A percentile compares a stretch with the other conserved stretches of the same genome.
Evolutionary conservation across 1,284 basidiomycete genomes (phyloP).

Genomic region (Cryptococcus jaspeensis): DNA sequence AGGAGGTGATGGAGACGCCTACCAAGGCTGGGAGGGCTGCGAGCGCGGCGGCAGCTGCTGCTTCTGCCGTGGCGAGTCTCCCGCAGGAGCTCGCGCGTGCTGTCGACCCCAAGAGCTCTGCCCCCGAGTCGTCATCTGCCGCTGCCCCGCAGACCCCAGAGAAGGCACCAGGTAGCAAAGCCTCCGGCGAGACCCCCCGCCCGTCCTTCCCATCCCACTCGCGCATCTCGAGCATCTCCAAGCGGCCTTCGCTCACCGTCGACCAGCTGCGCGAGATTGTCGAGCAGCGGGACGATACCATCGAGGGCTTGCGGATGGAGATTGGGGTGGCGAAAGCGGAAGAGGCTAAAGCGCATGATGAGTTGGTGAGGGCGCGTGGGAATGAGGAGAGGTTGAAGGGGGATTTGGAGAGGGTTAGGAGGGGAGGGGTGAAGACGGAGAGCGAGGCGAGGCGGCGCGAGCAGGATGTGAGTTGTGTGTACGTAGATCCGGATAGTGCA

Average conservation of each 20-base stretch:
- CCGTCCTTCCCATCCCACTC: not conserved
- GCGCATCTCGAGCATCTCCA: constrained; percentile 24
- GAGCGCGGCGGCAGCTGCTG: too few species aligned
- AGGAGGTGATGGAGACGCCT: too few species aligned
- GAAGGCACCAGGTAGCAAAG: not conserved
- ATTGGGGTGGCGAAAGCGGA: constrained; percentile 43
- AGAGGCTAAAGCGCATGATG: constrained; percentile 42
- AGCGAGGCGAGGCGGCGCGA: constrained; percentile 32
- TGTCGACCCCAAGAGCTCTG: not conserved
- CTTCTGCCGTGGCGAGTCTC: too few species aligned
- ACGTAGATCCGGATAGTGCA: too few species aligned
- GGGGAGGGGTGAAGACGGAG: constrained; percentile 23
- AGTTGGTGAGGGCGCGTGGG: constrained; percentile 23
- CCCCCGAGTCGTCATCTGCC: not conserved
- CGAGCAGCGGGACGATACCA: constrained; percentile 36
- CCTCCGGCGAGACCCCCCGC: not conserved
- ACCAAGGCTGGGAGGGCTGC: too few species aligned
- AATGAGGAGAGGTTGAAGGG: constrained; percentile 33
- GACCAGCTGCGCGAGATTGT: constrained; percentile 32
- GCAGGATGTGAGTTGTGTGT: constrained; percentile 33
- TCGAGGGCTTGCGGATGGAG: constrained; percentile 42
- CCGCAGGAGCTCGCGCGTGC: too few species aligned
- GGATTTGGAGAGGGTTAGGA: constrained; percentile 33
- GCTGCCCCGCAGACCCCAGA: not conserved
- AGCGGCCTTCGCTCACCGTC: constrained; percentile 20